These are phyloP conservation scores for Penicillium samsonianum DNA, from an alignment of 495 filamentous ascomycete genomes.

Conservation along the genomic window DNA sequence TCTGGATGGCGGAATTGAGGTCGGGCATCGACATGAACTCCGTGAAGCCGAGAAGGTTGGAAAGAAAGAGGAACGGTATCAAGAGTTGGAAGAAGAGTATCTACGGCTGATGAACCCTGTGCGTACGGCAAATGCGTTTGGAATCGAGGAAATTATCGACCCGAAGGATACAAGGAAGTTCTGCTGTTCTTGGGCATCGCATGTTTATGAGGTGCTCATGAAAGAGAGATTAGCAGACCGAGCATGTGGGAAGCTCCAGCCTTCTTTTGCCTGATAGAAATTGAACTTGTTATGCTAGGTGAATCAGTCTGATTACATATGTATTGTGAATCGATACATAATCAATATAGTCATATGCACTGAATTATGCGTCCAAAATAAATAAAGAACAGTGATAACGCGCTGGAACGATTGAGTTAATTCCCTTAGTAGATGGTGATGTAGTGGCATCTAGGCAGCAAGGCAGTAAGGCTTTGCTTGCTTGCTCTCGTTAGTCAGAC, in stretches of 20 bases:
- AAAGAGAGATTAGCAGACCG: constrained; percentile 50
- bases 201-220: constrained; percentile 55
- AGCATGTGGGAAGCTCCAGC: constrained; percentile 52
- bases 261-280: constrained; percentile 43
- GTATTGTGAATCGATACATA: too few relatives aligned
- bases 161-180: constrained; percentile 57
- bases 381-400: neutral
- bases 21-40: constrained; percentile 59
- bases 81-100: constrained; percentile 60
- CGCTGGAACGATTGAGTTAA: too few relatives aligned
- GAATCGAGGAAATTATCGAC: constrained; percentile 65
- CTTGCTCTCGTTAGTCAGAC: too few relatives aligned
- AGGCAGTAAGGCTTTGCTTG: too few relatives aligned
- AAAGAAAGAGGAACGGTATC: constrained; percentile 50
- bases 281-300: neutral
- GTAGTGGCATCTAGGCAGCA: too few relatives aligned
- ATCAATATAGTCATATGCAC: neutral
- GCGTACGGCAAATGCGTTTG: constrained; percentile 63
- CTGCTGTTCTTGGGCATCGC: constrained; percentile 53
- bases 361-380: neutral
- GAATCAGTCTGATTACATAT: too few relatives aligned
- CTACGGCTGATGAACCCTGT: constrained; percentile 62
- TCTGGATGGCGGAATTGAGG: constrained; percentile 63
- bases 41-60: constrained; percentile 53
- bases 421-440: too few relatives aligned